Evolutionary conservation across 768 basidiomycete species (phyloP), one percentile per base, ranked within the genome.

Genomic region (Mycena albidolilacea): DNA sequence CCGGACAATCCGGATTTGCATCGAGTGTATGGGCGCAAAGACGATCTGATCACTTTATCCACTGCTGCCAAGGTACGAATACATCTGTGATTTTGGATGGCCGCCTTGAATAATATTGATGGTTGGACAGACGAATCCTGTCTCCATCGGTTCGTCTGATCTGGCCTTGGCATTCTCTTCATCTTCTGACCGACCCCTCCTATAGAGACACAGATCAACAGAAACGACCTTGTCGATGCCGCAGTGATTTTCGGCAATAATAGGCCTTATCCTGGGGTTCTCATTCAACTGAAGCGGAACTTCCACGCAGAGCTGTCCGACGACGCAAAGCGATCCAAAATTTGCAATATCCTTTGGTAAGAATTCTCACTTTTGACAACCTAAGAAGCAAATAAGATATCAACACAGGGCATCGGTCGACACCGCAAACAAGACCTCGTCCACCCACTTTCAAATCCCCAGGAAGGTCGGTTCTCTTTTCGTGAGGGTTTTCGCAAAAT

Each of bases 1-100:
- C 67, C 72, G 6, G 46, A 59, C 19, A 65, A 73, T 1, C 46
- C 63, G 8, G 55, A 65, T 3, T 23, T 73, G 50, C 67, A 69
- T 61, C 72, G 72, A 2, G 12, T 73, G 0, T 73, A 61, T 55
- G 68, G 67, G n/a, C 61, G 72, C 12, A 64, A 65, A n/a, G 72
- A 73, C 35, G 72, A 69, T 11, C 9, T 65, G 1, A 52, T 73
- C 39, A 17, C 15, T 14, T 55, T 73, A 5, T 69, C 72, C 0
- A 60, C 5, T 10, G 67, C 30, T 21, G 15, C 43, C 19, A 73
- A 73, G 67, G 72, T 73, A 37, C 12, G 46, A 21, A n/a, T 21
- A 14, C 21, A 52, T 52, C 50, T 11, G 1, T 21, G 8, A 21
- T 21, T 52, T 21, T 21, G 21, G 19, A 7, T 21, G 7, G 30